Base-by-base conservation (phyloP, 306 rosid species). In the Senna tora region DNA sequence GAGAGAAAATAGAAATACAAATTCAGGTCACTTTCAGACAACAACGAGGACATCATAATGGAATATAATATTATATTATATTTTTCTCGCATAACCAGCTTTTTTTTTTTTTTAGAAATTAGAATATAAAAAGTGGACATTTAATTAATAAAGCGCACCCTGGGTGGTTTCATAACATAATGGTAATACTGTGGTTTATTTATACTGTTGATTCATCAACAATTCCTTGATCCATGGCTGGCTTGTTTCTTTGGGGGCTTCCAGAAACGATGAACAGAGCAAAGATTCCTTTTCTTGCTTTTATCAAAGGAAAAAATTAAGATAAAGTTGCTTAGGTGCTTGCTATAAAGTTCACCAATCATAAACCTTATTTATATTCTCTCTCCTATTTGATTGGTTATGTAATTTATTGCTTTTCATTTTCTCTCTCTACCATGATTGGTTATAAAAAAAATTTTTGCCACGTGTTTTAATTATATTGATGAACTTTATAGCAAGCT, bases 1-100 rank as follows among this genome's bases (percentile, higher is more conserved):
- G 49, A 3, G 14, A 5, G 43, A 41, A 52, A 28, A 54, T 47
- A 19, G 30, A 51, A 36, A 55, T 4, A 20, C 6, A 11, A 22
- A 63, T 2, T 42, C 49, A 38, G 54, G 84, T 87, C 87, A 47
- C 76, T 78, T 78, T 85, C 83, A 68, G 71, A 68, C 75, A 67
- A 62, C 45, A 41, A 53, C 38, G 7, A 53, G 72, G 15, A 21
- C 22, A 17, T 70, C 46, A 42, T 22, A 6, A 12, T 38, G 60
- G 52, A 34, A 7, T 15, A 56, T 20, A 30, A 43, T 42, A n/a
- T 2, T 20, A 5, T 15, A 25, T n/a, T 49, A 14, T n/a, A 5
- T 49, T 15, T 49, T 50, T 17, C 55, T 7, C 16, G 1, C 49
- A 12, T 12, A 14, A 5, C 52, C 6, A 14, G 52, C 52, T 46